Conservation (phyloP, 208 protist species). For the Zelonia costaricensis region DNA sequence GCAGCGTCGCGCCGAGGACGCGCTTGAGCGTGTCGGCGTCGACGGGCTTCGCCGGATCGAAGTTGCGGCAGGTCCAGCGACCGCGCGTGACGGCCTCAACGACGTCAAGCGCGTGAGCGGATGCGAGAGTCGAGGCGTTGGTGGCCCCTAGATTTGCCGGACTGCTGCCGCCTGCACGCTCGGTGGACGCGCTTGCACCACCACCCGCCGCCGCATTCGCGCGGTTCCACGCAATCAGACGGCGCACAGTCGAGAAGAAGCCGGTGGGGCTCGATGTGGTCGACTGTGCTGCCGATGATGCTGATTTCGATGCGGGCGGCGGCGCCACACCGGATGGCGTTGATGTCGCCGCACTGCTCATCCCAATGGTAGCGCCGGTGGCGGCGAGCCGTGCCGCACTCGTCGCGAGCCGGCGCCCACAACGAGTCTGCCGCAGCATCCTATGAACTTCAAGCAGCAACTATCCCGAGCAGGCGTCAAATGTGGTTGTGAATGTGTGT, state of each 20-base stretch:
- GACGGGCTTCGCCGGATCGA: conserved; percentile 45
- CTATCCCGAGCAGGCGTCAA: too few relatives aligned
- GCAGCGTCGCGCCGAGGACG: conserved; percentile 56
- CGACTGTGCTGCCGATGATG: too few relatives aligned
- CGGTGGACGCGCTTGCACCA: not conserved
- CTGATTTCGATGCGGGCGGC: too few relatives aligned
- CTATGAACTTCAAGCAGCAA: too few relatives aligned
- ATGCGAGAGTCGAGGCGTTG: not conserved
- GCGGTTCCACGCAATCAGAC: conserved; percentile 42
- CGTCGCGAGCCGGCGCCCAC: too few relatives aligned
- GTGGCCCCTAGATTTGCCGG: not conserved
- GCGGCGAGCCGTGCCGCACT: too few relatives aligned
- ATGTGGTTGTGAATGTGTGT: too few relatives aligned
- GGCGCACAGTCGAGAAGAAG: conserved; percentile 28
- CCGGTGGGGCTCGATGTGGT: conserved; percentile 5
- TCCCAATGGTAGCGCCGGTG: too few relatives aligned
- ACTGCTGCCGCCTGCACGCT: not conserved
- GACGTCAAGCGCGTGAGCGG: conserved; percentile 10
- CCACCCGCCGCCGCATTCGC: conserved; percentile 30
- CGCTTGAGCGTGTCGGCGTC: conserved; percentile 35
- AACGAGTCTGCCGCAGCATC: too few relatives aligned
- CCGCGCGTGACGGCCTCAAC: conserved; percentile 35
- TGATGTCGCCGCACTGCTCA: too few relatives aligned
- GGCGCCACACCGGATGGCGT: too few relatives aligned
- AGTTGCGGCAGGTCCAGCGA: conserved; percentile 61